phyloP scores from a whole-genome alignment of 768 basidiomycete genomes.

The Lentinula lateritia region DNA sequence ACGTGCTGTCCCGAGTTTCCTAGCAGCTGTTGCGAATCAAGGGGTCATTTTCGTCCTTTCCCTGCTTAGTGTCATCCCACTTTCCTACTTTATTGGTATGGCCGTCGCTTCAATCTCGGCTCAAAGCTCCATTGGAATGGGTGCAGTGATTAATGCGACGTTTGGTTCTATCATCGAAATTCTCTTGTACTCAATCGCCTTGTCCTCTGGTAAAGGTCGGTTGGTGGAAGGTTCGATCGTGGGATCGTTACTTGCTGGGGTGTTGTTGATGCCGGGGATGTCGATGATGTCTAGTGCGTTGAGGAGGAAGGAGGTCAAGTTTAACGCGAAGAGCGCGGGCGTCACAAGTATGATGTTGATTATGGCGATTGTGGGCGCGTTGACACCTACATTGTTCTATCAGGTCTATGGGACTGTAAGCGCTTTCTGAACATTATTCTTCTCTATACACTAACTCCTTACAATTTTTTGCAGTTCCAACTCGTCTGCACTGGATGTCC shows the following conservation, averaged over 20 bases:
- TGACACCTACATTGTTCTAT: slow-evolving; percentile 95
- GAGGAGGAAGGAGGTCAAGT: slow-evolving; percentile 89
- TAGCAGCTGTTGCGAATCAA: slow-evolving; percentile 66
- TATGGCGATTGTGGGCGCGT: slow-evolving; percentile 97
- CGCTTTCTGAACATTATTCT: slow-evolving; percentile 9
- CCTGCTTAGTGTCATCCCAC: slow-evolving; percentile 88
- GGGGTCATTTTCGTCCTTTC: slow-evolving; percentile 79
- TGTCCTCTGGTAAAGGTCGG: slow-evolving; percentile 87
- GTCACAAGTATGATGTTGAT: slow-evolving; percentile 99
- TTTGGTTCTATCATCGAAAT: slow-evolving; percentile 99
- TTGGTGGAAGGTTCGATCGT: slow-evolving; percentile 97
- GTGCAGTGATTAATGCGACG: slow-evolving; percentile 98
- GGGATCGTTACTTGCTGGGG: slow-evolving; percentile 91
- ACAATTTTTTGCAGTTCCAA: slow-evolving; percentile 56
- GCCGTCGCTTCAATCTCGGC: slow-evolving; percentile 99
- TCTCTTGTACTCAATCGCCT: slow-evolving; percentile 83
- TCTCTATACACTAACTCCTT: neutral
- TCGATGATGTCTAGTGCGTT: slow-evolving; percentile 93
- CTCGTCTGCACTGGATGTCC: slow-evolving; percentile 83
- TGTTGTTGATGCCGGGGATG: slow-evolving; percentile 93
- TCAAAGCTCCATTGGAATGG: slow-evolving; percentile 98
- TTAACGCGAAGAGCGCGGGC: slow-evolving; percentile 98
- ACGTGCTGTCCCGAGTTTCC: slow-evolving; percentile 55
- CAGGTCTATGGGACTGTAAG: slow-evolving; percentile 95
- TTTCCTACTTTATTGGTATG: slow-evolving; percentile 99